Percentiles rank a stretch among this genome's conserved stretches.
These are phyloP conservation scores for Zymoseptoria tritici DNA, from an alignment of 2,329 filamentous ascomycete genomes.

Conservation along the genomic window DNA sequence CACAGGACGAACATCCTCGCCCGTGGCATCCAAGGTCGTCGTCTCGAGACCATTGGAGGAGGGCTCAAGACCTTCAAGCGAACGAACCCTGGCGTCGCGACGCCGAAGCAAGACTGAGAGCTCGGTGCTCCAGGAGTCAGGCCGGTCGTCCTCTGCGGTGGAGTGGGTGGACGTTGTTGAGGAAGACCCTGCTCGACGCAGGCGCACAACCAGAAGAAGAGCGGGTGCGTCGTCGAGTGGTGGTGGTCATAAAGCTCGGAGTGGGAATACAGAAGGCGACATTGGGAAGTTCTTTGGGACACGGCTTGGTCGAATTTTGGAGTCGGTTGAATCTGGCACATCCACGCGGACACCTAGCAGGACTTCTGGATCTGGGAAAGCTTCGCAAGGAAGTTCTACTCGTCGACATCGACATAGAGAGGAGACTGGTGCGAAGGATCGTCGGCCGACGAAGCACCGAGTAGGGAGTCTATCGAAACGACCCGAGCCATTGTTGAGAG, in stretches of 20 bases:
- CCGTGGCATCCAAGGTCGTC: conserved; percentile 15
- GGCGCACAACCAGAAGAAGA: conserved; percentile 6
- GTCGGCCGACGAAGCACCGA: conserved; percentile 26
- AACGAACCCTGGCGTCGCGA: conserved; percentile 14
- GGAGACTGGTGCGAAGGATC: conserved; percentile 13
- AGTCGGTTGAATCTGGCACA: conserved; percentile 27
- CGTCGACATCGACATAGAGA: conserved; percentile 13
- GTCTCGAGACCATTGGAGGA: conserved; percentile 20
- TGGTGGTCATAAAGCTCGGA: conserved; percentile 7
- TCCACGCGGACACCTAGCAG: conserved; percentile 11
- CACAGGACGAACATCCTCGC: neutral
- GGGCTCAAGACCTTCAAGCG: conserved; percentile 7
- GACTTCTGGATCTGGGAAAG: conserved; percentile 11
- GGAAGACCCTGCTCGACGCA: conserved; percentile 5
- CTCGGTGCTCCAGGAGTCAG: conserved; percentile 13
- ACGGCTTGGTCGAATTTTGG: conserved; percentile 35
- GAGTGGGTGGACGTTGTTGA: conserved; percentile 27
- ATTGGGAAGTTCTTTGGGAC: conserved; percentile 30
- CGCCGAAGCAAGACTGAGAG: conserved; percentile 17
- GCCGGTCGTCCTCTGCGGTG: conserved; percentile 10
- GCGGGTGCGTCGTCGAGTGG: conserved; percentile 6
- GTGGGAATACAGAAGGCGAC: conserved; percentile 15
- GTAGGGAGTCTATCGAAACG: conserved; percentile 29
- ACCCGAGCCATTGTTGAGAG: conserved; percentile 24
- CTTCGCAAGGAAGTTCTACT: conserved; percentile 9